Evolutionary conservation across 148 eudicot species (phyloP), one percentile per base, ranked within the genome.

Genomic region (Suaeda aralocaspica): DNA sequence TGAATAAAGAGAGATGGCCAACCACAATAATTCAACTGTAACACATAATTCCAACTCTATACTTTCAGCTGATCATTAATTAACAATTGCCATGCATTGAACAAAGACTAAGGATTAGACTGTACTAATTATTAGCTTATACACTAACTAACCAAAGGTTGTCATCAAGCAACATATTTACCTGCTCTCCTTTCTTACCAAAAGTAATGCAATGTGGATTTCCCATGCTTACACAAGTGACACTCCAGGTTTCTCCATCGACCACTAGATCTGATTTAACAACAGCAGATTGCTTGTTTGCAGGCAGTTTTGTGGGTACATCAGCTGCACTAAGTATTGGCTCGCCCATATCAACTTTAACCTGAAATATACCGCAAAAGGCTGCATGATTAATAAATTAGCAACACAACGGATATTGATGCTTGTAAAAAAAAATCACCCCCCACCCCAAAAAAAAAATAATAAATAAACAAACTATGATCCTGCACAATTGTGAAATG

Each of bases 191-290:
- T 79, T 80, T 87, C 65, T 72, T 74, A 69, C 94, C 85, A 75
- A 95, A 95, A 65, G 90, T 91, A 61, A 95, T 83, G 79, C 97
- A 95, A 55, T 91, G 99, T 51, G 99, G 99, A 86, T 95, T 95
- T 62, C 99, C 99, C 99, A 95, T 95, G 92, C 99, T 91, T 74
- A 91, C 97, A 83, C 99, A 95, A 61, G 96, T 95, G 22, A 86
- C 97, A 51, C 74, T 79, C 99, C 97, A 95, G 58, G 82, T 81
- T 49, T 73, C 72, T 64, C 96, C 99, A 72, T 91, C 96, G 18
- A 95, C 93, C 55, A 80, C 80, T 60, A 91, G 64, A 67, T 79
- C 88, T 58, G 93, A 71, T 79, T 89, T 91, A 42, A 91, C 88
- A 31, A 84, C 97, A 70, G 94, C 72, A 29, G 78, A 82, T 48